Conservation (phyloP, 208 protist genomes). For the Leishmania martiniquensis region DNA sequence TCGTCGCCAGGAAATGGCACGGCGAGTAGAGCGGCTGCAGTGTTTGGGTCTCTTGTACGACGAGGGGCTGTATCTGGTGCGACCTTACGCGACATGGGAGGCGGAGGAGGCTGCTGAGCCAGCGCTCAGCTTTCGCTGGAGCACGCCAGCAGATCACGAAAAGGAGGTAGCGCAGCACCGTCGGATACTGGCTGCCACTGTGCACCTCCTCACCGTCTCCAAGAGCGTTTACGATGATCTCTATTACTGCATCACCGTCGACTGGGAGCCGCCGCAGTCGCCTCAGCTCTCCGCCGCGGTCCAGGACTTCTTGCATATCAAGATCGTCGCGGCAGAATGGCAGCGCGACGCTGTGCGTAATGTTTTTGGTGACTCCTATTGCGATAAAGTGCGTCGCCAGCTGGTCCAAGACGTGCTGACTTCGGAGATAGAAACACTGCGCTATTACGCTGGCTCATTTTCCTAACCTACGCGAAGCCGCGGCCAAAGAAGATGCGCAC, state of each 20-base stretch:
- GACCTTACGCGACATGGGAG: slow-evolving; percentile 30
- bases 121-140: slow-evolving; percentile 22
- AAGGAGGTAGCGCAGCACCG: slow-evolving; percentile 39
- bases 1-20: slow-evolving; percentile 24
- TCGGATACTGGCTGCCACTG: slow-evolving; percentile 35
- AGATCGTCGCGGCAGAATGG: slow-evolving; percentile 8
- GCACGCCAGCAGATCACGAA: slow-evolving; percentile 14
- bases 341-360: slow-evolving; percentile 12
- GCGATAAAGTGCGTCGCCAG: slow-evolving; percentile 28
- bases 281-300: slow-evolving; percentile 6
- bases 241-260: slow-evolving; percentile 45
- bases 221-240: slow-evolving; percentile 30
- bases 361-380: slow-evolving; percentile 24
- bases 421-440: slow-evolving; percentile 51
- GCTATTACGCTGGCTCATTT: slow-evolving; percentile 27
- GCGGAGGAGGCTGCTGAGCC: slow-evolving; percentile 27
- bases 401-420: slow-evolving; percentile 39
- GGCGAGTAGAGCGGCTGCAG: slow-evolving; percentile 73
- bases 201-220: slow-evolving; percentile 18
- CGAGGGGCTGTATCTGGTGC: slow-evolving; percentile 79
- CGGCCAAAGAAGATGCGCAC: not conserved
- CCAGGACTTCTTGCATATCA: slow-evolving; percentile 23
- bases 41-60: slow-evolving; percentile 80
- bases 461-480: not conserved
- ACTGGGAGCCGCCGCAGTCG: slow-evolving; percentile 45